Base-by-base conservation (phyloP, 2,329 filamentous ascomycete genomes). In the Penicillium polonicum region DNA sequence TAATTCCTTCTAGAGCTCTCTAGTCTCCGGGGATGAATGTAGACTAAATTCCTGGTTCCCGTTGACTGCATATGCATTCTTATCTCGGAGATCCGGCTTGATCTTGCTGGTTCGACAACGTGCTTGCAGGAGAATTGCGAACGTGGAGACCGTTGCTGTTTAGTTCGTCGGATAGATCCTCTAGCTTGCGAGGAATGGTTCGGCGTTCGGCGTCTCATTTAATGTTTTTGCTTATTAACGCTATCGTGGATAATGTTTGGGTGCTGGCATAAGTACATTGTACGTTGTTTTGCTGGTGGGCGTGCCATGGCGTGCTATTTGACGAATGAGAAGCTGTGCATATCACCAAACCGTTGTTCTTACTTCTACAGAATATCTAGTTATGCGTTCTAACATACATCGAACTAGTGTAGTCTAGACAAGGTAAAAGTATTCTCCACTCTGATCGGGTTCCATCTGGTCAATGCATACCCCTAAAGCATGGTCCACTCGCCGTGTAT, bases 21-120 rank as follows among this genome's bases (percentile, higher is more conserved):
- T 48, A 55, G 45, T 21, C n/a, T 50, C 27, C 13, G 35, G 38
- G 35, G 21, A 17, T 25, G n/a, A 23, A 5, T 43, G 27, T 8
- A 27, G 3, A 50, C 38, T 27, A 19, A 17, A 44, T 33, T 35
- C 21, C 6, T 29, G 25, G 12, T 45, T 46, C 50, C 19, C 15
- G 29, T 52, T 50, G 27, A 27, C 49, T 46, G 41, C 39, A 52
- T 52, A 52, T 52, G 50, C 39, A 27, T 36, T 52, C 17, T 45
- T 45, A 36, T 52, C 29, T 52, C 19, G 49, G 19, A 50, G 38
- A 52, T 27, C 19, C 21, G 17, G 17, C 17, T 31, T n/a, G 19
- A 25, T 19, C 39, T 13, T 33, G 33, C 33, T 35, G 27, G 49
- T 41, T 29, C 12, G 48, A 51, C 8, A 44, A 52, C 49, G 39